phyloP scores from a whole-genome alignment of 2,329 filamentous ascomycete species.

The Beauveria sp. region DNA sequence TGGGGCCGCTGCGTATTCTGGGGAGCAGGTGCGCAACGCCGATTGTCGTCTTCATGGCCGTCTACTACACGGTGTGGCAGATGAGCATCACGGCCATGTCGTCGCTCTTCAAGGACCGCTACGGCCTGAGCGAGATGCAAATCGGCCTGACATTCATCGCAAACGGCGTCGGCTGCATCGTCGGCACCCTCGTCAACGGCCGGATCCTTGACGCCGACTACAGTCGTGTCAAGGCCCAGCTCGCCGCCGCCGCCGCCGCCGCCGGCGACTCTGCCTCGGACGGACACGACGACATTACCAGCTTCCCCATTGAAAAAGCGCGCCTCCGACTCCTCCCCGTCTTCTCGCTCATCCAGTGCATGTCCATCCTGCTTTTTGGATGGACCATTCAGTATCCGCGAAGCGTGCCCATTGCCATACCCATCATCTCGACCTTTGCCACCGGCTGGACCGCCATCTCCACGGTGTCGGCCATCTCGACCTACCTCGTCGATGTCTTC shows the following conservation, averaged over 20 bases:
- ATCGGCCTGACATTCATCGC: conserved; percentile 46
- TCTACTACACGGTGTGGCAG: conserved; percentile 48
- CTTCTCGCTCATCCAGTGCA: conserved; percentile 36
- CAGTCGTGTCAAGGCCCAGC: conserved; percentile 26
- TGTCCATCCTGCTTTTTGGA: conserved; percentile 42
- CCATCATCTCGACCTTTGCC: conserved; percentile 43
- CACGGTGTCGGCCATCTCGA: conserved; percentile 40
- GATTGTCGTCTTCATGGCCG: conserved; percentile 38
- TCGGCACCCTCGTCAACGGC: conserved; percentile 44
- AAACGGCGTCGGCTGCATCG: conserved; percentile 46
- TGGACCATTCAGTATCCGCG: conserved; percentile 41
- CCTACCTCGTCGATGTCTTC: conserved; percentile 47
- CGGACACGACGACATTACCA: conserved; percentile 14
- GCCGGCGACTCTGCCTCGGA: not conserved
- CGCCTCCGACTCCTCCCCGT: conserved; percentile 41
- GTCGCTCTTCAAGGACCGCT: conserved; percentile 35
- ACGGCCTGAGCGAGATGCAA: conserved; percentile 35
- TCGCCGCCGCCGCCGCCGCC: not conserved
- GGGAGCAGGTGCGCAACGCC: conserved; percentile 33
- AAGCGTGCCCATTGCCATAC: conserved; percentile 38
- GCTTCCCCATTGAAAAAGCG: conserved; percentile 42
- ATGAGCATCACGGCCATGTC: conserved; percentile 49
- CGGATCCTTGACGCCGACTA: conserved; percentile 47
- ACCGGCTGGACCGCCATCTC: conserved; percentile 45
- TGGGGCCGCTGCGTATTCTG: conserved; percentile 40